Base-by-base conservation (phyloP, 345 rosid species). In the Gossypium anomalum region DNA sequence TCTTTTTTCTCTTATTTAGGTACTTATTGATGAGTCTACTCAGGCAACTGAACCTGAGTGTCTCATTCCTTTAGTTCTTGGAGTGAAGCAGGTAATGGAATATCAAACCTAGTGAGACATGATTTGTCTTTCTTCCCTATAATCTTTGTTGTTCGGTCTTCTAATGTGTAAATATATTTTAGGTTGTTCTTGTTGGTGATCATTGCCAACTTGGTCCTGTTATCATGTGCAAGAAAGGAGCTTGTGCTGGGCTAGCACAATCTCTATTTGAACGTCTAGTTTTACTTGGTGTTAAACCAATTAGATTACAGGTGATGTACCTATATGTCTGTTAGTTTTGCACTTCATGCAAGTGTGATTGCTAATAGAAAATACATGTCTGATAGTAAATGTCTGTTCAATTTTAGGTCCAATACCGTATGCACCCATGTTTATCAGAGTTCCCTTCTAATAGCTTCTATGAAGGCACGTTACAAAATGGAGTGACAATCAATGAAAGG, bases 131-230 rank as follows among this genome's bases (percentile, higher is more conserved):
- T 2, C 34, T 34, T 9, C 7, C 59, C 10, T 67, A 66, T 7
- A 59, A 23, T 58, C 9, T 48, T 8, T 13, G 29, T 3, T 67
- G 8, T 25, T 59, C 63, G 27, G 11, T 76, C 48, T 65, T 71
- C 68, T 82, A 38, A 75, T 34, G 1, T 62, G 9, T 48, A 7
- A n/a, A 17, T 57, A 59, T 27, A 55, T 71, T 12, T 67, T 80
- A 96, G 99, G 97, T 87, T 76, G 88, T 96, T 75, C 97, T 96
- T 82, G 99, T 96, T 69, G 99, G 99, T 80, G 99, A 96, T 81
- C 99, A 96, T 81, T 96, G 99, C 84, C 99, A 96, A 81, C 99
- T 96, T 79, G 99, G 99, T 76, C 99, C 99, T 3, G 99, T 96
- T 75, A 93, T 96, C 34, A 96, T 96, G 99, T 96, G 99, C 91